Evolutionary conservation across 2,329 filamentous ascomycete species (phyloP).

Genomic region (Fusarium albidum): DNA sequence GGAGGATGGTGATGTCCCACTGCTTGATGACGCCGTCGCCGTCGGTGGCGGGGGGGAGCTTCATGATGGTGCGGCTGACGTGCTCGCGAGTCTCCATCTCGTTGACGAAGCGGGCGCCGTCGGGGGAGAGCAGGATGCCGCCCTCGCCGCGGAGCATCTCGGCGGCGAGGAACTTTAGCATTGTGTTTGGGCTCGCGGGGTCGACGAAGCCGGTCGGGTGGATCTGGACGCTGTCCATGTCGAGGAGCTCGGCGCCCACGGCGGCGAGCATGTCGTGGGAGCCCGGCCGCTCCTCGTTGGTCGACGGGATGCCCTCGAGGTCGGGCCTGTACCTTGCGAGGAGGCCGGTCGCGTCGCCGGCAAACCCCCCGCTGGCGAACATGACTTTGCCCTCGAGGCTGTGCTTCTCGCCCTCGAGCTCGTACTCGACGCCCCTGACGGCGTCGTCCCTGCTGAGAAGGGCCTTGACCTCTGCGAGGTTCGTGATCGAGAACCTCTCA

Average conservation of each 20-base stretch:
- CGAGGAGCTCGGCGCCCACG: slow-evolving; percentile 53
- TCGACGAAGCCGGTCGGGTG: slow-evolving; percentile 73
- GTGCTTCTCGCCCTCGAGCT: slow-evolving; percentile 44
- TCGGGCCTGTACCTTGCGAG: slow-evolving; percentile 66
- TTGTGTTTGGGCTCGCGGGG: slow-evolving; percentile 51
- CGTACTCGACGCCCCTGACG: slow-evolving; percentile 63
- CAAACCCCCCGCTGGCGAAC: slow-evolving; percentile 70
- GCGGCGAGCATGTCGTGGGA: slow-evolving; percentile 55
- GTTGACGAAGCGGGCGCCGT: slow-evolving; percentile 65
- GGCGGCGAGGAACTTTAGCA: slow-evolving; percentile 69
- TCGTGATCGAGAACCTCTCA: slow-evolving; percentile 60
- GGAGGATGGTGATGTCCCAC: slow-evolving; percentile 66
- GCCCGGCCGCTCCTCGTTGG: slow-evolving; percentile 66
- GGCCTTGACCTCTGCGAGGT: slow-evolving; percentile 60
- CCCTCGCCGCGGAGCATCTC: slow-evolving; percentile 71
- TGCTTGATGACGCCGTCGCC: slow-evolving; percentile 50
- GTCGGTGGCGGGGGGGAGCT: slow-evolving; percentile 41
- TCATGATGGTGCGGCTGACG: slow-evolving; percentile 62
- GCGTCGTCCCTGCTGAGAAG: slow-evolving; percentile 48
- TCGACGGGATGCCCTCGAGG: slow-evolving; percentile 66
- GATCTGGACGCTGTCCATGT: slow-evolving; percentile 67
- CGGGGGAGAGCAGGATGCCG: slow-evolving; percentile 59
- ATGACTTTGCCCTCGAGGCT: slow-evolving; percentile 59
- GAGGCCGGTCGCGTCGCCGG: slow-evolving; percentile 66
- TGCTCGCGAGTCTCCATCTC: slow-evolving; percentile 68